Conservation (phyloP, 164 flowering plant genomes). For the Vitis rotundifolia region DNA sequence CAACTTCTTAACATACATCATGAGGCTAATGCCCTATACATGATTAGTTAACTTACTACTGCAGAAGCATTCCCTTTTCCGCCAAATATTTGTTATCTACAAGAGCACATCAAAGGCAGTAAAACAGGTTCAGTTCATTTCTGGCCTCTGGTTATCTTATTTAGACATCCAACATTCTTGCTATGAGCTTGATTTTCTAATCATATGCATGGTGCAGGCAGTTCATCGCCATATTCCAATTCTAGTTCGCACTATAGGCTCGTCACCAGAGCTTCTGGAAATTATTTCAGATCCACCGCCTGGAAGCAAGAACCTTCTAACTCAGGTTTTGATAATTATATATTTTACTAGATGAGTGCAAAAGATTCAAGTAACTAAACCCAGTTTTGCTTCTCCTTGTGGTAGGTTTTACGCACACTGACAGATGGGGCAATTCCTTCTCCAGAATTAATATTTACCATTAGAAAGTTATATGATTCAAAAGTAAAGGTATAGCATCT, state of each 20-base stretch:
- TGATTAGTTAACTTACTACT: slow-evolving; percentile 1
- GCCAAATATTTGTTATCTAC: slow-evolving; percentile 72
- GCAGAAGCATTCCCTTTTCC: slow-evolving; percentile 90
- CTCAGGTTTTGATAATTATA: slow-evolving; percentile 53
- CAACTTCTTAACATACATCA: background rate
- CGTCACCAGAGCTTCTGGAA: slow-evolving; percentile 78
- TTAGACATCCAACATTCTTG: background rate
- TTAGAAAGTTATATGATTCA: slow-evolving; percentile 67
- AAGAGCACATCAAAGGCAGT: slow-evolving; percentile 57
- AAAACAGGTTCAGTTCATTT: slow-evolving; percentile 58
- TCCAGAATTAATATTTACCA: slow-evolving; percentile 55
- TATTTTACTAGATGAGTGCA: background rate
- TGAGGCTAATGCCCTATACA: background rate
- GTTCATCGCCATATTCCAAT: slow-evolving; percentile 83
- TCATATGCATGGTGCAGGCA: slow-evolving; percentile 59
- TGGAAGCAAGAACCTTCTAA: slow-evolving; percentile 83
- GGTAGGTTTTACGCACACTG: slow-evolving; percentile 82
- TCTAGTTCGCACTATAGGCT: slow-evolving; percentile 86
- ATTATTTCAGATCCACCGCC: slow-evolving; percentile 84
- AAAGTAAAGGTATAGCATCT: slow-evolving; percentile 63
- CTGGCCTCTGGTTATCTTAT: background rate
- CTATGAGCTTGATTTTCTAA: slow-evolving; percentile 8
- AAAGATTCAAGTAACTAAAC: slow-evolving; percentile 6
- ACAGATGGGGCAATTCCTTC: slow-evolving; percentile 84
- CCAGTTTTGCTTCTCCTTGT: background rate